Base-by-base conservation (phyloP, 345 rosid species). In the Carallia brachiata region DNA sequence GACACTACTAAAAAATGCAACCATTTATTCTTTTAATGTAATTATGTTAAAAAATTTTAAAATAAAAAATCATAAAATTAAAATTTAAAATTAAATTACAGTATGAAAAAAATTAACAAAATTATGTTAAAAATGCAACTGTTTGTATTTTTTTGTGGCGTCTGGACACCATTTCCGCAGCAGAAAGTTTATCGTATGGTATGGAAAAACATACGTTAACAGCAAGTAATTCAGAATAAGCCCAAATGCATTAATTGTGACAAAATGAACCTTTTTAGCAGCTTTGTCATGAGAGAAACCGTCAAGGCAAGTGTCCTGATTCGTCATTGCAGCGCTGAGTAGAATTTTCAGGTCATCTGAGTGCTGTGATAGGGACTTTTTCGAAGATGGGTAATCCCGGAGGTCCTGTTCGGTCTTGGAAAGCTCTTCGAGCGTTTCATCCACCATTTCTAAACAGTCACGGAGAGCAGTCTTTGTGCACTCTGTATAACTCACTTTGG, bases 281-380 rank as follows among this genome's bases (percentile, higher is more conserved):
- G 44, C 62, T 32, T 23, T n/a, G 1, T 64, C 62, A 19, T 64
- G 66, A 37, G 70, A 69, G 70, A 75, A 75, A 27, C 78, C 70
- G 27, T 75, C 73, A 15, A 70, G 70, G 40, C 78, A 75, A 37
- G 70, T 75, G 23, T 63, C 74, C 40, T 69, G 78, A 34, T 65
- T 59, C 6, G 74, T 64, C 70, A 75, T 69, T 5, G 78, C 70
- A 36, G 74, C 78, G 44, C 74, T 75, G 2, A 75, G 66, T 2
- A 63, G 66, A 2, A 48, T 75, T 47, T 69, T 75, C 34, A 75
- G 70, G 52, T 69, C 61, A 28, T 64, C 70, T 30, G 69, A 70
- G 7, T 73, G 83, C 61, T 62, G 52, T 2, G 71, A 30, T 13
- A 73, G 7, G 28, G 81, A 74, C 74, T 79, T 75, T 57, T 70